Base-by-base conservation (phyloP, 1,284 basidiomycete species). In the Ustilago xerochloae region DNA sequence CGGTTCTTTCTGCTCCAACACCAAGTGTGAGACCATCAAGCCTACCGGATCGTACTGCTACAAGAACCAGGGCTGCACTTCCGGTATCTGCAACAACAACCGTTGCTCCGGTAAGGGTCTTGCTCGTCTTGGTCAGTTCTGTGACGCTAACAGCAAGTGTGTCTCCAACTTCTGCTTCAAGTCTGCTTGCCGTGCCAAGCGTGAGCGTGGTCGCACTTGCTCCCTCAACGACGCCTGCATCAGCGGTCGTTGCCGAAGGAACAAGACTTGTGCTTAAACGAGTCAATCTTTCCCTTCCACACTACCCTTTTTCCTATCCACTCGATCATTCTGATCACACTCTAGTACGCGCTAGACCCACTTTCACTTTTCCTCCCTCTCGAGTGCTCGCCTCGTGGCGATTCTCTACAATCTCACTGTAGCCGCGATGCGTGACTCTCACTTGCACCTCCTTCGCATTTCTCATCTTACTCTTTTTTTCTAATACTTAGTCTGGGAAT, bases 21-120 rank as follows among this genome's bases (percentile, higher is more conserved):
- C 43, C 30, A 57, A 46, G 35, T 75, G 72, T 46, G 45, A 50
- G 8, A 55, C 46, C 28, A n/a, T 59, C 29, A 18, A 38, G 29
- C 10, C n/a, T 9, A 16, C 32, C 52, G 60, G 60, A 5, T 15
- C 28, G 22, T 72, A 66, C 63, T 72, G 69, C 69, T 66, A 72
- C 69, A 66, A 66, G 63, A 35, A 58, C 57, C 48, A 59, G 52
- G 66, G 61, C n/a, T 75, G 72, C 57, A 51, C 53, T 30, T 53
- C 33, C 13, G 48, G 53, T 16, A 28, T 47, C 54, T 75, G 72
- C 63, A 46, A 32, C 20, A 57, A 56, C 54, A 63, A 66, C 66
- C 51, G 38, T 45, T 74, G 71, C 59, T 46, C 57, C 8, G 13
- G 32, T 18, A 16, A 28, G n/a, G 62, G 57, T 53, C 57, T 60